Conservation (phyloP, 495 filamentous ascomycete species). For the Penicillium odoratum region DNA sequence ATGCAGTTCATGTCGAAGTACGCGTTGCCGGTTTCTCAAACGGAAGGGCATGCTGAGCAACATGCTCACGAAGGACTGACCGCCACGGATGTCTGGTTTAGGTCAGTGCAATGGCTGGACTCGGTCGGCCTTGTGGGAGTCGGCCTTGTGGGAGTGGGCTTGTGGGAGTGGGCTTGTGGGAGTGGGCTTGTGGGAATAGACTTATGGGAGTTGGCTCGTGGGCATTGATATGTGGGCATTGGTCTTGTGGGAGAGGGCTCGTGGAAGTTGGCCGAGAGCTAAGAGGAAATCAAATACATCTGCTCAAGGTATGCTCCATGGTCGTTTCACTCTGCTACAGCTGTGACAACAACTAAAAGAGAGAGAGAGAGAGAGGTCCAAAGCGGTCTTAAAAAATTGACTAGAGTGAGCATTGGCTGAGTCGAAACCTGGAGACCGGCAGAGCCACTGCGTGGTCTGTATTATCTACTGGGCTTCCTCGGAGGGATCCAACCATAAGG, state of each 20-base stretch:
- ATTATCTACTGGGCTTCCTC: not conserved
- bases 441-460: not conserved
- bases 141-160: no score
- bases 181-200: no score
- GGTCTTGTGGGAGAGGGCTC: not conserved
- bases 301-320: not conserved
- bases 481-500: not conserved
- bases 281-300: slow-evolving; percentile 1
- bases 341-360: slow-evolving; percentile 1
- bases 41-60: no score
- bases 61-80: no score
- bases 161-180: no score
- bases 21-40: no score
- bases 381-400: not conserved
- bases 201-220: no score
- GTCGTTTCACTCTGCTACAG: not conserved
- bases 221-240: no score
- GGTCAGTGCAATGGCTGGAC: no score
- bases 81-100: no score
- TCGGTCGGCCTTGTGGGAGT: no score
- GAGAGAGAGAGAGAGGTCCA: not conserved
- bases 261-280: not conserved
- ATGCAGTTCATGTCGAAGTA: not conserved
- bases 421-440: not conserved
- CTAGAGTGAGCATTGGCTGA: slow-evolving; percentile 3